Base-by-base conservation (phyloP, 352 stramenopile species). In the Phytopythium kandeliae region DNA sequence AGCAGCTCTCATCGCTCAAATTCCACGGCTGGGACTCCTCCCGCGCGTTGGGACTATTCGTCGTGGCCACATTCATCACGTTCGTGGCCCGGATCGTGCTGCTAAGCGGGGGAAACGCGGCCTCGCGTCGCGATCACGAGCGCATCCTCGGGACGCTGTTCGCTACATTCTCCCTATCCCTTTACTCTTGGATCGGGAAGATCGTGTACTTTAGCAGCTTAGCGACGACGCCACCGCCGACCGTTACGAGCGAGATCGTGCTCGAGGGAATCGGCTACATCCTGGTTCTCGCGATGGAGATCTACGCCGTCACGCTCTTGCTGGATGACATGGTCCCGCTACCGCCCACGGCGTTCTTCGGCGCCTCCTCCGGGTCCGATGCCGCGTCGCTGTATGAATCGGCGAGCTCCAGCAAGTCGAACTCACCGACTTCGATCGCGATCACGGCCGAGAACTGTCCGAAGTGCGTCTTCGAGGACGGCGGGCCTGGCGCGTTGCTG, bases 401-500 rank as follows among this genome's bases (percentile, higher is more conserved):
- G 45, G n/a, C 40, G 8, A 31, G 15, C 45, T 44, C 57, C 1
- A 63, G 28, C 13, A 62, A 49, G 16, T 45, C 51, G 17, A 22
- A 28, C 13, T 13, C 44, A 11, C 4, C 10, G 9, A 54, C 25
- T 17, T 21, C 7, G 40, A 48, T 61, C 30, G 75, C 65, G 31
- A 84, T 92, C 38, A 86, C 79, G 8, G 75, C 82, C 40, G 84
- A 91, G 44, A 88, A 85, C 47, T 95, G 84, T 31, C 78, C 79
- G 1, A 79, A 85, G 41, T 95, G 84, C 52, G 51, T 95, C 30
- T 89, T 84, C 37, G 81, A 95, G 58, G 81, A 95, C 38, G 84
- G 71, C 16, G 84, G 84, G 6, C 71, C 71, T 2, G 81, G 81
- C 40, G 80, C 81, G 28, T 60, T 95, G 38, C 71, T 92, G 35